A percentile compares a stretch with the other conserved stretches of the same genome.
phyloP scores from a whole-genome alignment of 495 filamentous ascomycete species.

The Penicillium verhagenii region DNA sequence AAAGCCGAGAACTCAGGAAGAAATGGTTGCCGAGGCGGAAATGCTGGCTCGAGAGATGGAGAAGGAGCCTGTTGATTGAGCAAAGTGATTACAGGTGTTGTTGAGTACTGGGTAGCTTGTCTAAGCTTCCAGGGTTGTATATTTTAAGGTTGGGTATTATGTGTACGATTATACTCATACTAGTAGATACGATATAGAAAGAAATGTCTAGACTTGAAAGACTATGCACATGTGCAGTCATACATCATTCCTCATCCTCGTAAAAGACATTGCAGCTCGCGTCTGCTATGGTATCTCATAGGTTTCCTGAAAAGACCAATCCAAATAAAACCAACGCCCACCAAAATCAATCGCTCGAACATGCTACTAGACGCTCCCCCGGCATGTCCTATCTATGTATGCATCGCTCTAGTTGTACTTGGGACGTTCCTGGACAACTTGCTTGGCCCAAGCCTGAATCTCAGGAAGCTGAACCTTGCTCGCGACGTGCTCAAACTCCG shows the following conservation, averaged over 20 bases:
- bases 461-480: slow-evolving; percentile 70
- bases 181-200: too few relatives aligned
- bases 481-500: slow-evolving; percentile 80
- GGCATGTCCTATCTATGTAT: background rate
- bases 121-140: too few relatives aligned
- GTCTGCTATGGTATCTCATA: slow-evolving; percentile 25
- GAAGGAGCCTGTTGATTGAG: slow-evolving; percentile 27
- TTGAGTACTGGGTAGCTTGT: too few relatives aligned
- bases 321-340: slow-evolving; percentile 17
- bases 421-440: slow-evolving; percentile 70
- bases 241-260: slow-evolving; percentile 18
- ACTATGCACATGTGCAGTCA: slow-evolving; percentile 8
- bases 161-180: background rate
- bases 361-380: background rate
- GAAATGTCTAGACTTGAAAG: background rate
- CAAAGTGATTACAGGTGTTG: background rate
- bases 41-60: slow-evolving; percentile 41
- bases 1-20: slow-evolving; percentile 63
- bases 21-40: slow-evolving; percentile 78
- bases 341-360: background rate
- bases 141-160: background rate
- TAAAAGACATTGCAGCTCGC: slow-evolving; percentile 11
- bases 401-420: slow-evolving; percentile 31
- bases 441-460: slow-evolving; percentile 73
- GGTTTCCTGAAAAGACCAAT: slow-evolving; percentile 9